These are phyloP conservation scores for Camelina hispida DNA, from an alignment of 345 rosid genomes.

Conservation along the genomic window DNA sequence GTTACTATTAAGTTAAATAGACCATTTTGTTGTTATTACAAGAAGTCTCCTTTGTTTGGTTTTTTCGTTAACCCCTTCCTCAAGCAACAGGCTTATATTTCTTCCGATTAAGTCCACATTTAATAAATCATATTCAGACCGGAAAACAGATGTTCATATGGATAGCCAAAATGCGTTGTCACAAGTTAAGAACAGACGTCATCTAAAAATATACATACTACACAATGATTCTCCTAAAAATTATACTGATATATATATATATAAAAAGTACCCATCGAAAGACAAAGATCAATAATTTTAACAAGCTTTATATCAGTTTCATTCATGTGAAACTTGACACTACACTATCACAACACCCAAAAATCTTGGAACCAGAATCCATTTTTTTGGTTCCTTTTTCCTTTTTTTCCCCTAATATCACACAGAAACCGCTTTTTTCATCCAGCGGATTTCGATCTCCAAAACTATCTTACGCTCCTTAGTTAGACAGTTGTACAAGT, in stretches of 20 bases:
- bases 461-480: slow-evolving; percentile 12
- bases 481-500: background rate
- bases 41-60: background rate
- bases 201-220: background rate
- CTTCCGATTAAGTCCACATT: no score
- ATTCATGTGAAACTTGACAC: slow-evolving; percentile 21
- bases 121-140: background rate
- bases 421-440: slow-evolving; percentile 28
- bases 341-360: slow-evolving; percentile 35
- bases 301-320: slow-evolving; percentile 28
- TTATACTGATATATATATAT: background rate
- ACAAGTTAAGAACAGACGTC: slow-evolving; percentile 16
- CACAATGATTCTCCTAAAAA: slow-evolving; percentile 11
- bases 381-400: slow-evolving; percentile 21
- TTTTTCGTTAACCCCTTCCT: slow-evolving; percentile 17
- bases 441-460: slow-evolving; percentile 10
- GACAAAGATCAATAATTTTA: background rate
- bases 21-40: background rate
- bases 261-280: background rate
- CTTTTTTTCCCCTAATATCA: slow-evolving; percentile 16
- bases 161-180: background rate
- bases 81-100: slow-evolving; percentile 12
- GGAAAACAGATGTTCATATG: background rate
- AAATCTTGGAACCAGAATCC: slow-evolving; percentile 40
- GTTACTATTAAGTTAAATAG: no score